Base-by-base conservation (phyloP, 2,329 filamentous ascomycete genomes). In the Pestalotiopsis fici region DNA sequence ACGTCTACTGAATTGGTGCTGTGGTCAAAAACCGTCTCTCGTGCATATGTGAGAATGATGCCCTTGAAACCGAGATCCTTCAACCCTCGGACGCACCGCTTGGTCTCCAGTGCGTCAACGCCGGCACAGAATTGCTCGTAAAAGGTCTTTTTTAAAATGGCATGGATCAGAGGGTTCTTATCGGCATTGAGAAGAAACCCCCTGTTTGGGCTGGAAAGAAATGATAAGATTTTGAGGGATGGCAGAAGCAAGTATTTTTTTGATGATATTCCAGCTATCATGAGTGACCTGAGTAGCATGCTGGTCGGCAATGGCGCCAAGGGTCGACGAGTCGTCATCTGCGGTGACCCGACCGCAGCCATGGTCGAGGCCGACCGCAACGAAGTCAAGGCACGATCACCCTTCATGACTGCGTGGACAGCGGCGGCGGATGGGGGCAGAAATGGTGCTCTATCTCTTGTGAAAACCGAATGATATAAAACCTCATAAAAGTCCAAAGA, bases 41-140 rank as follows among this genome's bases (percentile, higher is more conserved):
- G 77, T 2, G 86, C 86, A 68, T 86, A 88, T 64, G 87, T 87
- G 13, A 88, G 79, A 11, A 88, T 86, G n/a, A 87, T 83, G 3
- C 86, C 86, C 15, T 81, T 78, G 72, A 87, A 88, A 0, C 86
- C 86, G 61, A 87, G 78, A 7, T 79, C 74, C 60, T 83, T 80
- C 28, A 87, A 71, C n/a, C 81, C 76, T 11, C 77, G 76, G 65
- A 82, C 81, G 0, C 79, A 83, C 21, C 73, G 74, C n/a, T 77
- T 77, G 0, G 87, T 83, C 75, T 88, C 83, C 0, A 76, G 73
- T 13, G 77, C 76, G 28, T 81, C 84, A 72, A 85, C 83, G 1
- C 87, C 87, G 0, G 84, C 83, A 69, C 87, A 89, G 76, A 88
- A 89, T 65, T 89, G 87, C 47, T 86, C 85, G 72, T 78, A 83